Base-by-base conservation (phyloP, 2,329 filamentous ascomycete species). In the Emergomyces africanus region DNA sequence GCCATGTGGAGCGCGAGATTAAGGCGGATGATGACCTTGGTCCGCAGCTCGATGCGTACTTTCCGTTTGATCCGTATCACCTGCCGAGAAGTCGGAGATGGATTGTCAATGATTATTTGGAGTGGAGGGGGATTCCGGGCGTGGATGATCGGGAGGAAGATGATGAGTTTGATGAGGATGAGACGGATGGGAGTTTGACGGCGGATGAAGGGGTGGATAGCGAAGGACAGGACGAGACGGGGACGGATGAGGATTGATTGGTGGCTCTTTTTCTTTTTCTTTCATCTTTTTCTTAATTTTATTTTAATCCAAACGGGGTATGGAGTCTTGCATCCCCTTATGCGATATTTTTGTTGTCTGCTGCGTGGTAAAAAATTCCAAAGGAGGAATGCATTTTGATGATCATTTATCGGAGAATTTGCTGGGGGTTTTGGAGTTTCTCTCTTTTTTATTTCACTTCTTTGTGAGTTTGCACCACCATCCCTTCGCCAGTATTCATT, bases 31-130 rank as follows among this genome's bases (percentile, higher is more conserved):
- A 88, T 60, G 89, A 96, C 65, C 84, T 86, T 62, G 87, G 84
- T 67, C 86, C 92, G 67, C 87, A 96, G 72, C 81, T 99, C 1
- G 91, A 97, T 66, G 88, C 90, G 0, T 96, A 95, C 71, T 99
- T 97, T 68, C 94, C 94, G 0, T 99, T 99, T 68, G 94, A 99
- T 70, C 95, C 95, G 2, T 99, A 97, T 72, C 87, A 92, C 67
- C 78, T 99, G 55, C 91, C 91, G 0, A 79, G 84, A 65, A 96
- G 91, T 71, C 90, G 88, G 72, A 81, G 84, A 61, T 97, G 94
- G 95, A 76, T 99, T 14, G 87, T 90, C 62, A 81, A 83, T 23
- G 87, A 95, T 69, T 96, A 96, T 68, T 81, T 92, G 35, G 79
- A 85, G 56, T 96, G 90, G 88, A 83, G 83, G 63, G 81, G 85